Evolutionary conservation across 202 grass and related monocot species (phyloP).

Genomic region (Schoenoplectus triqueter): DNA sequence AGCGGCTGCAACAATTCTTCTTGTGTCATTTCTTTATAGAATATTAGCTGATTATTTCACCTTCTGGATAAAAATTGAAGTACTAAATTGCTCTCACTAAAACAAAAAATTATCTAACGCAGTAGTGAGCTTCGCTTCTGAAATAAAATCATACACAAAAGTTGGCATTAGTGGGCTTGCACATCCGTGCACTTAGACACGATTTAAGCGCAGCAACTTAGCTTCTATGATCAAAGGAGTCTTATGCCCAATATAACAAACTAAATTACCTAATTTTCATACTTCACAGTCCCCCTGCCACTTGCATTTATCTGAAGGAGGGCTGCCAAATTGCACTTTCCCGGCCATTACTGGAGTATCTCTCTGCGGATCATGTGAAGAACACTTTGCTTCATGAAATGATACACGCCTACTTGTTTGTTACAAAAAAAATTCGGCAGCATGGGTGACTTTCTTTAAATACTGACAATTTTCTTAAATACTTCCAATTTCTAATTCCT

Average conservation of each 20-base stretch:
- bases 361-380: constrained; percentile 52
- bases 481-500: background rate
- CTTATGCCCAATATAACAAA: background rate
- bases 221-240: background rate
- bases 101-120: background rate
- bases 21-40: background rate
- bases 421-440: background rate
- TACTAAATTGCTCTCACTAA: constrained; percentile 3
- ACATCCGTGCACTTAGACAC: background rate
- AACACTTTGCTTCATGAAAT: constrained; percentile 48
- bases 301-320: constrained; percentile 47
- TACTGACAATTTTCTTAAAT: background rate
- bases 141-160: background rate
- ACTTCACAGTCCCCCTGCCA: constrained; percentile 49
- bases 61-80: background rate
- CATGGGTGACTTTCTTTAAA: constrained; percentile 20
- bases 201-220: background rate
- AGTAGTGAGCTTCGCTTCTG: constrained; percentile 3
- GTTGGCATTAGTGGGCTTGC: background rate
- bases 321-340: constrained; percentile 65
- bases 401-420: constrained; percentile 26
- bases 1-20: background rate
- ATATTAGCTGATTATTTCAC: constrained; percentile 6
- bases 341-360: constrained; percentile 47
- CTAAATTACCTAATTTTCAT: constrained; percentile 8